These are phyloP conservation scores for Paraphoma chrysanthemicola DNA, from an alignment of 2,329 filamentous ascomycete genomes.

Conservation along the genomic window DNA sequence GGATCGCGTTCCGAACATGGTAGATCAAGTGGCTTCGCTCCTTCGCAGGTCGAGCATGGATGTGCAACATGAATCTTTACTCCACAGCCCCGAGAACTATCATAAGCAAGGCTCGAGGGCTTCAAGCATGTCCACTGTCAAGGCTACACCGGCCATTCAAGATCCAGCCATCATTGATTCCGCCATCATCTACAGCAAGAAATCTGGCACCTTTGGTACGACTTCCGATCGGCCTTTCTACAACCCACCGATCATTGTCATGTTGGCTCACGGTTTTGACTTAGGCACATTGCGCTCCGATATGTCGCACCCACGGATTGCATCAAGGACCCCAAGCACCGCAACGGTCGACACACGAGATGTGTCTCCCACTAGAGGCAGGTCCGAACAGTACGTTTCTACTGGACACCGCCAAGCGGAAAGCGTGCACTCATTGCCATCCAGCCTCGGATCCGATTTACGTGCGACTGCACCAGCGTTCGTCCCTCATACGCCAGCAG, in stretches of 20 bases:
- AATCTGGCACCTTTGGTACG: conserved; percentile 23
- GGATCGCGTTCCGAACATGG: neutral
- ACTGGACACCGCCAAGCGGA: conserved; percentile 1
- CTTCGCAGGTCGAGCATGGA: neutral
- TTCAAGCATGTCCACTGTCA: conserved; percentile 27
- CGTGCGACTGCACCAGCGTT: conserved; percentile 42
- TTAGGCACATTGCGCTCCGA: conserved; percentile 6
- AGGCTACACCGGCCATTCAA: conserved; percentile 3
- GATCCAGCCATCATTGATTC: conserved; percentile 16
- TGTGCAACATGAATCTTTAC: neutral
- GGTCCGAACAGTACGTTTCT: conserved; percentile 12
- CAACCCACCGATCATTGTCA: conserved; percentile 3
- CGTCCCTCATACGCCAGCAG: conserved; percentile 19
- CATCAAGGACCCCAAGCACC: neutral
- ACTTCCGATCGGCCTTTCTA: neutral
- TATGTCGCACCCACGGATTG: conserved; percentile 1
- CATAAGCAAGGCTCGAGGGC: conserved; percentile 4
- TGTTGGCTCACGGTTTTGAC: conserved; percentile 17
- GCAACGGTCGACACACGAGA: neutral
- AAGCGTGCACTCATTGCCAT: conserved; percentile 21
- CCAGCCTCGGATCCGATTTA: conserved; percentile 29
- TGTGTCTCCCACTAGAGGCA: conserved; percentile 10
- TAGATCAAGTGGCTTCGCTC: neutral
- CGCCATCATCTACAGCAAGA: conserved; percentile 23
- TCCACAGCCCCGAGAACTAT: neutral